Evolutionary conservation across 495 filamentous ascomycete genomes (phyloP), one percentile per base, ranked within the genome.

Genomic region (Melanomma pulvis-pyrius): DNA sequence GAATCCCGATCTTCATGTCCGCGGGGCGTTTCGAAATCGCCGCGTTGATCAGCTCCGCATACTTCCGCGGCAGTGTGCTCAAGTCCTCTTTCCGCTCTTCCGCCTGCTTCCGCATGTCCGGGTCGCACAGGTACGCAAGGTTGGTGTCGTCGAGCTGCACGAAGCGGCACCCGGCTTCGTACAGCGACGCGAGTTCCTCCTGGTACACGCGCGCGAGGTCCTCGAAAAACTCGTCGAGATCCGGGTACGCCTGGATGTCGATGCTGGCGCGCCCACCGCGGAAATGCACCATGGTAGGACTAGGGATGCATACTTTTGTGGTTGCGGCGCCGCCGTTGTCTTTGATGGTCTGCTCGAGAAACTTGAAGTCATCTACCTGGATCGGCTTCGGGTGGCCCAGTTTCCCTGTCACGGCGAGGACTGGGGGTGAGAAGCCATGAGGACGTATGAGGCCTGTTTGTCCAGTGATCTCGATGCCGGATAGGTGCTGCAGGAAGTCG

Each of bases 81-180:
- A 75, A 60, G 53, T 77, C 75, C 59, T 76, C 74, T 3, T 73
- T 72, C 12, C 76, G 72, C 17, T 71, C 71, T 13, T 69, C 69
- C 28, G 73, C 67, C 21, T 63, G 68, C 41, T 67, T 59, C 9
- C 76, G 67, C 74, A 78, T 77, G 19, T 76, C 70, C 19, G 74
- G 67, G 41, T 76, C 74, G 65, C 75, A 78, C 26, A 78, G 74
- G 57, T 78, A 78, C 17, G 76, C 75, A 26, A 78, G 57, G 29
- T 76, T 77, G 28, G 76, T 76, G 58, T 77, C 76, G 63, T 78
- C 76, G 21, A 78, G 69, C 65, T 78, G 76, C 29, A 78, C 64
- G 51, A 75, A 75, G 44, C 75, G 71, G 36, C 68, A 65, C 1
- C 76, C 76, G 21, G 76, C 76, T 1, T 67, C 44, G 58, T 78